These are phyloP conservation scores for Histomonas meleagridis DNA, from an alignment of 208 protist genomes.

Conservation along the genomic window DNA sequence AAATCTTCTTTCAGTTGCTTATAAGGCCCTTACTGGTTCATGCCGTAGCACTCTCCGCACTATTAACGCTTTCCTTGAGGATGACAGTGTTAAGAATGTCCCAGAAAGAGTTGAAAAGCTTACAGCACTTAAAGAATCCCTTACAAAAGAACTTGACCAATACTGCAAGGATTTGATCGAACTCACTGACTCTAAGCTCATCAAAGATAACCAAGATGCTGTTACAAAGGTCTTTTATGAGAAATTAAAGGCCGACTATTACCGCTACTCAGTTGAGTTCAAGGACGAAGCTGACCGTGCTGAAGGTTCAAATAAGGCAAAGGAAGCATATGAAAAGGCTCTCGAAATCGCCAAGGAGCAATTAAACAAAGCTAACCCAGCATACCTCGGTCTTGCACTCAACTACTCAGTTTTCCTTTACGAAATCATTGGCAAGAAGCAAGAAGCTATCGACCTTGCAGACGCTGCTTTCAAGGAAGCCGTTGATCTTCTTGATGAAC, in stretches of 20 bases:
- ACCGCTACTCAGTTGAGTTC: not conserved
- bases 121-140: not conserved
- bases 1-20: not conserved
- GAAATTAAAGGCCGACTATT: not conserved
- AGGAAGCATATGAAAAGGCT: slow-evolving; percentile 45
- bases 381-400: slow-evolving; percentile 53
- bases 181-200: not conserved
- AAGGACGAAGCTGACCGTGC: not conserved
- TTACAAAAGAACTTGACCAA: not conserved
- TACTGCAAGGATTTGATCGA: slow-evolving; percentile 1
- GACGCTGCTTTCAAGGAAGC: slow-evolving; percentile 56
- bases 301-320: slow-evolving; percentile 39
- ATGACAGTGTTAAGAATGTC: too few relatives aligned
- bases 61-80: not conserved
- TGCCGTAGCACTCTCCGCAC: not conserved
- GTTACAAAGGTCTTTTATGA: not conserved
- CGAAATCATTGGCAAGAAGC: slow-evolving; percentile 40
- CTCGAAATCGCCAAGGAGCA: not conserved
- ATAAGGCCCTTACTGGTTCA: not conserved
- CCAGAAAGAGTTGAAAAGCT: not conserved
- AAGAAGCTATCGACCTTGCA: slow-evolving; percentile 44
- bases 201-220: not conserved
- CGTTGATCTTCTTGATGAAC: slow-evolving; percentile 58
- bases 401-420: slow-evolving; percentile 60
- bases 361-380: not conserved